Evolutionary conservation across 805 yeast species (phyloP), one percentile per base, ranked within the genome.

Genomic region (Wickerhamiella bombiphila): DNA sequence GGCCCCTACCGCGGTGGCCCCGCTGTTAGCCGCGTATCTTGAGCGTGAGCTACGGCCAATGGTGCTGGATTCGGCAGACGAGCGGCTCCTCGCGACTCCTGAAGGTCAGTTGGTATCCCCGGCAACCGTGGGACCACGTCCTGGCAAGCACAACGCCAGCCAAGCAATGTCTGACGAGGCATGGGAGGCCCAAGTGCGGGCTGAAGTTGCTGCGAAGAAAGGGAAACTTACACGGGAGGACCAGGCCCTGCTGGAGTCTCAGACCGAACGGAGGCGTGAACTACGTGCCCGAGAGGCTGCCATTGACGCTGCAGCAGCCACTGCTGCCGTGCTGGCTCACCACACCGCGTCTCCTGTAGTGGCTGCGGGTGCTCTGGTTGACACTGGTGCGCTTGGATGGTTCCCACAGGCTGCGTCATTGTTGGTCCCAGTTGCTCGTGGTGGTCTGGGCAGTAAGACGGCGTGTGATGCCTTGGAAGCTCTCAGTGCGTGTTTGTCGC

Each of bases 171-270:
- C 58, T 24, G 62, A 59, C 3, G 72, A 73, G 11, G 72, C 72
- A 52, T 88, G 97, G 97, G 98, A 91, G 53, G 85, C 77, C 47
- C 70, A 70, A 36, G 69, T 91, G 22, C 72, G 88, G 49, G 73
- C 74, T 44, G 88, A 83, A 51, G 64, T 85, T 26, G 75, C 78
- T 1, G 65, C 66, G 37, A 74, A 74, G 54, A 66, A 69, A 44
- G 51, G 52, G 7, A 48, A 79, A 51, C 61, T 76, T 29, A 68
- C 93, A 2, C 77, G 74, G 45, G 96, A 86, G 51, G 94, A 91
- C 42, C 80, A 73, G 43, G 61, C 52, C 0, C 88, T 82, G 51
- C 47, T 85, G 16, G 61, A 56, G 0, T 67, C 70, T 44, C 97
- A 91, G 54, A 53, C 69, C 0, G 52, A 42, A 2, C 68, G 79